Conservation (phyloP, 257 asterid genomes). For the Ajuga chamaepitys region DNA sequence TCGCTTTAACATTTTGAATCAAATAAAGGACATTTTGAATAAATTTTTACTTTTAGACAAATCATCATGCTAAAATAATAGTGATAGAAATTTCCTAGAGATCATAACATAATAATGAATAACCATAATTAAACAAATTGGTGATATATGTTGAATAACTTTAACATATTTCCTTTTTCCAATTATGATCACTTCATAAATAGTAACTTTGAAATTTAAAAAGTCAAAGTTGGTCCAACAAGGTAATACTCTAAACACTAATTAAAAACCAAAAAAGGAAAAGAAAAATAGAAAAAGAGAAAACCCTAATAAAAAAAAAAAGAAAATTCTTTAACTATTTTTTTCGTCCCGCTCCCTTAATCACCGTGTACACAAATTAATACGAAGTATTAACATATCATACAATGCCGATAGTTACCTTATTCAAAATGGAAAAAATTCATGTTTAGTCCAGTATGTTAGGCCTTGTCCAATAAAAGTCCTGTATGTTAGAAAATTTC, state of each 20-base stretch:
- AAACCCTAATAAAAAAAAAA: not conserved
- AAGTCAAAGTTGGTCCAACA: constrained; percentile 1
- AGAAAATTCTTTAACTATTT: not conserved
- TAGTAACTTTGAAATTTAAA: not conserved
- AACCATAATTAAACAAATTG: not conserved
- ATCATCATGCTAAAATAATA: too few relatives aligned
- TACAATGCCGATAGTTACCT: too few relatives aligned
- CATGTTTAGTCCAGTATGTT: too few relatives aligned
- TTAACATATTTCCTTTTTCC: not conserved
- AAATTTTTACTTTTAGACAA: too few relatives aligned
- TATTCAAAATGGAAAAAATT: too few relatives aligned
- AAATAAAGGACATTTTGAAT: too few relatives aligned
- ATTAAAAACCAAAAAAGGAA: not conserved
- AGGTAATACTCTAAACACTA: not conserved
- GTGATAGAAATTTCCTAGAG: not conserved
- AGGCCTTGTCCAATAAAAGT: too few relatives aligned
- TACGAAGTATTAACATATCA: too few relatives aligned
- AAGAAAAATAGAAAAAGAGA: not conserved
- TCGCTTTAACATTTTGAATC: too few relatives aligned
- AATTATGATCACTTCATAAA: not conserved
- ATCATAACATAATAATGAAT: not conserved
- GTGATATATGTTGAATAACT: not conserved
- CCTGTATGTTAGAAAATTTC: too few relatives aligned
- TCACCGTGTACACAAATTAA: too few relatives aligned
- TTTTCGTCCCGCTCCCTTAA: not conserved